Percentiles rank a stretch among this genome's conserved stretches.
Conservation (phyloP, 805 yeast species). For the Yarrowia sp. region DNA sequence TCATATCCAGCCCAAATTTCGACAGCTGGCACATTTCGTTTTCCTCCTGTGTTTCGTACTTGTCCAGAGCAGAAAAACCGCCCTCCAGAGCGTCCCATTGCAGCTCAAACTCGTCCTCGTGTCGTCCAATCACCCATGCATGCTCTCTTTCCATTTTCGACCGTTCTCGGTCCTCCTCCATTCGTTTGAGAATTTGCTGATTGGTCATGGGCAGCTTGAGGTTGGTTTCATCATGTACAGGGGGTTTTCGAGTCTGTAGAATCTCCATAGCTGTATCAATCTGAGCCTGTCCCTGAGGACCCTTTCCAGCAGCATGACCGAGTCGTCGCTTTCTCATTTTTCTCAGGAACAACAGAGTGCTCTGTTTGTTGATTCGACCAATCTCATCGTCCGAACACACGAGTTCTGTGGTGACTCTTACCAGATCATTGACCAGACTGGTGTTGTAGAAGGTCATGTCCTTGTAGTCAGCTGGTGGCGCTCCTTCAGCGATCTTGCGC, state of each 20-base stretch:
- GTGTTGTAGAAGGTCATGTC: conserved; percentile 13
- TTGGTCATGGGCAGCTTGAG: conserved; percentile 32
- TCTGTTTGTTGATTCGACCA: conserved; percentile 31
- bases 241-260: not conserved
- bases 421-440: conserved; percentile 6
- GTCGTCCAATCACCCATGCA: conserved; percentile 59
- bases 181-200: conserved; percentile 66
- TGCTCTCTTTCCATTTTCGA: conserved; percentile 77
- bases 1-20: conserved; percentile 2
- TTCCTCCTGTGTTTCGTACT: conserved; percentile 53
- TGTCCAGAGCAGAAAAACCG: conserved; percentile 47
- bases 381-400: conserved; percentile 21
- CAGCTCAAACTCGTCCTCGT: conserved; percentile 53
- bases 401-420: not conserved
- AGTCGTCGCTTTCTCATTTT: not conserved
- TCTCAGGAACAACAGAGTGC: not conserved
- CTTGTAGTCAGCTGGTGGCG: not conserved
- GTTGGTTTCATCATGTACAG: not conserved
- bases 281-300: not conserved
- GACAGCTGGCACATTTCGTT: conserved; percentile 42
- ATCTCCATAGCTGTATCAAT: not conserved
- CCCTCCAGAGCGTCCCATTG: conserved; percentile 42
- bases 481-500: not conserved
- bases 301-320: conserved; percentile 9
- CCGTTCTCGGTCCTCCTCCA: conserved; percentile 92